These are phyloP conservation scores for Trichoderma arundinaceum DNA, from an alignment of 2,329 filamentous ascomycete species.

Conservation along the genomic window DNA sequence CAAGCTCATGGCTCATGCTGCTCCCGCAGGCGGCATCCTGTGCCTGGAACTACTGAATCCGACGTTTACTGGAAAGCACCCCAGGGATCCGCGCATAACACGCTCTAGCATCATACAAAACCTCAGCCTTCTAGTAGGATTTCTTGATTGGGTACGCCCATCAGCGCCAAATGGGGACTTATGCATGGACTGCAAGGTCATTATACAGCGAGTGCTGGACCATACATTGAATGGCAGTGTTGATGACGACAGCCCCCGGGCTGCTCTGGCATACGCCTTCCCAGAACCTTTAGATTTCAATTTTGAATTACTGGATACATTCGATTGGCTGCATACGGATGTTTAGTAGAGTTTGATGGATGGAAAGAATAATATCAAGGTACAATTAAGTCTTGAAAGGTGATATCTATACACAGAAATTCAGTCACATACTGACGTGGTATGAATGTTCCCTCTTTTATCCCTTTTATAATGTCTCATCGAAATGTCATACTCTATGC, in stretches of 20 bases:
- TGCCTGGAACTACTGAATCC: constrained; percentile 57
- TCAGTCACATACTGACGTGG: too few relatives aligned
- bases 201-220: constrained; percentile 58
- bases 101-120: constrained; percentile 58
- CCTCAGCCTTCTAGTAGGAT: constrained; percentile 56
- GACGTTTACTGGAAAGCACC: constrained; percentile 45
- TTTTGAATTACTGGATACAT: constrained; percentile 51
- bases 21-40: constrained; percentile 56
- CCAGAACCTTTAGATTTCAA: constrained; percentile 44
- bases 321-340: constrained; percentile 44
- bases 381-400: too few relatives aligned
- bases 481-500: too few relatives aligned
- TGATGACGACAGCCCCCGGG: constrained; percentile 37
- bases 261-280: constrained; percentile 29
- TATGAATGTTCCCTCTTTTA: too few relatives aligned
- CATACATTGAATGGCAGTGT: constrained; percentile 50
- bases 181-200: constrained; percentile 53
- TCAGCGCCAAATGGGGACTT: constrained; percentile 55
- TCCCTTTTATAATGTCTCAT: too few relatives aligned
- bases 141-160: constrained; percentile 57
- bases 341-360: neutral
- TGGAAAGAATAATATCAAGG: too few relatives aligned
- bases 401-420: too few relatives aligned
- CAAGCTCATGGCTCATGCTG: constrained; percentile 56
- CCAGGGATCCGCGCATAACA: constrained; percentile 46